Evolutionary conservation across 352 stramenopile species (phyloP).

Genomic region (Pythium utonaiense): DNA sequence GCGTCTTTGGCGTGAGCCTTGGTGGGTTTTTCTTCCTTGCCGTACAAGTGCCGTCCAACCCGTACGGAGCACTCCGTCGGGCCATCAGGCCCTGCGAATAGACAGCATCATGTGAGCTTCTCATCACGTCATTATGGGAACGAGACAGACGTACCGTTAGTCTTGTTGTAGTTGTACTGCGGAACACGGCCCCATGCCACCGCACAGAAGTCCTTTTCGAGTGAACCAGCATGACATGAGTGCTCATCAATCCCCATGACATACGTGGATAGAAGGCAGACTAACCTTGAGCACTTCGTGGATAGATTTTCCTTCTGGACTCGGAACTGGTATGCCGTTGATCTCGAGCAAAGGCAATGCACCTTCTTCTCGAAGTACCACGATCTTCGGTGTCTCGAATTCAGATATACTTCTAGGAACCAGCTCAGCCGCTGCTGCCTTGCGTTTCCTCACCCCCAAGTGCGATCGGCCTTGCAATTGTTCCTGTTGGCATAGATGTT

Average conservation of each 20-base stretch:
- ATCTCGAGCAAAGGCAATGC: slow-evolving; percentile 16
- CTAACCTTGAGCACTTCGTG: slow-evolving; percentile 24
- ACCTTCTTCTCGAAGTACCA: neutral
- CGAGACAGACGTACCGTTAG: slow-evolving; percentile 10
- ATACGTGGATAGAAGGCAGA: too few species aligned
- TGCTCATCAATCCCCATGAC: neutral
- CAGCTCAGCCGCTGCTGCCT: neutral
- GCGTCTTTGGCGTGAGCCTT: slow-evolving; percentile 28
- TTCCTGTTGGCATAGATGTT: neutral
- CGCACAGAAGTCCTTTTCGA: slow-evolving; percentile 19
- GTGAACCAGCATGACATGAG: slow-evolving; percentile 1
- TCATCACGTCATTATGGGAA: neutral
- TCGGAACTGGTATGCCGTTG: slow-evolving; percentile 18
- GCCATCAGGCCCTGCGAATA: slow-evolving; percentile 6
- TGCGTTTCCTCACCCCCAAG: slow-evolving; percentile 8
- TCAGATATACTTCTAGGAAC: neutral
- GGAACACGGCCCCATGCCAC: slow-evolving; percentile 13
- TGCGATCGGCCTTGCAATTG: neutral
- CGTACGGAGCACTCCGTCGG: slow-evolving; percentile 22
- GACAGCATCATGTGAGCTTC: too few species aligned
- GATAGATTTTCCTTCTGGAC: slow-evolving; percentile 19
- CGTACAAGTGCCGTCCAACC: slow-evolving; percentile 23
- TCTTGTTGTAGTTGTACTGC: slow-evolving; percentile 26
- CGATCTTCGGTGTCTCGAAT: neutral
- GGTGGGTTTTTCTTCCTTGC: neutral